Base-by-base conservation (phyloP, 495 filamentous ascomycete species). In the Aspergillus conjunctus region DNA sequence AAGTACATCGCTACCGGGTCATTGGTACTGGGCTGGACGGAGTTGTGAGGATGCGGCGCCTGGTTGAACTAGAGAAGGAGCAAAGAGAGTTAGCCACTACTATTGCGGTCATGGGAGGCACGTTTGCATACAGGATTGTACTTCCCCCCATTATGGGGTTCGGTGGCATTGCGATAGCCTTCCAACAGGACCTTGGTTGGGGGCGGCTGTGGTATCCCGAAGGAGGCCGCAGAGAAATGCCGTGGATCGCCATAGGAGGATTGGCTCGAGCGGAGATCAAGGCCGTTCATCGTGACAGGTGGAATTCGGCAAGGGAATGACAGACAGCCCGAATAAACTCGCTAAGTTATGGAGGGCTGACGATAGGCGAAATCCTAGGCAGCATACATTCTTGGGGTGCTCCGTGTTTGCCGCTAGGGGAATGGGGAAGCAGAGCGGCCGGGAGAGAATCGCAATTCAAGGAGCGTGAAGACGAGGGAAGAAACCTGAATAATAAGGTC, bases 1-100 rank as follows among this genome's bases (percentile, higher is more conserved):
- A 98, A 79, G 73, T 98, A 96, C 73, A 96, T 83, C 10, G 80
- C 77, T 20, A 89, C 82, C 10, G 82, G 83, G 65, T 89, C 86
- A 58, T 74, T 77, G 51, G 74, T 63, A 60, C 82, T 77, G 22
- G 81, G 70, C 12, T 76, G 69, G 18, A 71, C 73, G 7, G 80
- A 80, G 60, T 71, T 81, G 41, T 70, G 72, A 18, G 71, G 72
- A 49, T 74, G 72, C 39, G 60, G 46, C 30, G 70, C 56, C 34
- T 33, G 15, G 51, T 74, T 76, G 20, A 73, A 57, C 74, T 78
- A 39, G 32, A 12, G 60, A 56, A 59, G n/a, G 34, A 22, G n/a
- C 31, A 53, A 15, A 26, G 39, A 18, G 32, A 54, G 46, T 54
- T 17, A 55, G 66, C 75, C 46, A 59, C 48, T 21, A 17, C 21